phyloP scores from a whole-genome alignment of 345 rosid genomes.

The Passiflora organensis region DNA sequence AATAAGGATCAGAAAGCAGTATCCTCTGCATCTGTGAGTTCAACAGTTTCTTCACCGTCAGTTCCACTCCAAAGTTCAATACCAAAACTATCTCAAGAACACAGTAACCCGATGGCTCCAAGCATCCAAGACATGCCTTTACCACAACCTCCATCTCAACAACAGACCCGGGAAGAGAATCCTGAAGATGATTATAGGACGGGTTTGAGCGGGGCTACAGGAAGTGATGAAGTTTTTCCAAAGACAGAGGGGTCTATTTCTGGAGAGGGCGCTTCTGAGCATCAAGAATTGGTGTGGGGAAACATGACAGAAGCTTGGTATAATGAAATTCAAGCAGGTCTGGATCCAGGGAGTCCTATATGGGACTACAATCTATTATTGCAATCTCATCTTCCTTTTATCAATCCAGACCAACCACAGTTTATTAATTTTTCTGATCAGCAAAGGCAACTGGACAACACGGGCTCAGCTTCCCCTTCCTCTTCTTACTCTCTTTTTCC shows the following conservation, averaged over 20 bases:
- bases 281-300: conserved; percentile 57
- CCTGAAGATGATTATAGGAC: conserved; percentile 35
- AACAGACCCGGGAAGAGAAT: conserved; percentile 21
- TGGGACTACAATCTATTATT: conserved; percentile 70
- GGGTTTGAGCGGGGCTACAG: conserved; percentile 29
- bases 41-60: conserved; percentile 25
- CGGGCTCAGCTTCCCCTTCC: conserved; percentile 33
- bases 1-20: conserved; percentile 44
- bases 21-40: conserved; percentile 27
- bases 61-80: conserved; percentile 16
- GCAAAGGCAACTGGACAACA: conserved; percentile 26
- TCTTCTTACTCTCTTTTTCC: conserved; percentile 47
- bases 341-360: conserved; percentile 88
- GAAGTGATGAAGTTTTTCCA: conserved; percentile 23
- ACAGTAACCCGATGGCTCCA: too few species aligned
- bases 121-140: too few species aligned
- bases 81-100: conserved; percentile 22
- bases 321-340: conserved; percentile 68
- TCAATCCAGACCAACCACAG: conserved; percentile 31
- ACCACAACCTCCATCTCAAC: conserved; percentile 6
- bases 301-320: conserved; percentile 80
- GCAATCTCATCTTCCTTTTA: conserved; percentile 46
- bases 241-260: conserved; percentile 15
- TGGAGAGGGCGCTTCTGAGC: conserved; percentile 26
- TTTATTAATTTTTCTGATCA: conserved; percentile 24